These are phyloP conservation scores for Hyphodiscus hymeniophilus DNA, from an alignment of 495 filamentous ascomycete genomes.

Conservation along the genomic window DNA sequence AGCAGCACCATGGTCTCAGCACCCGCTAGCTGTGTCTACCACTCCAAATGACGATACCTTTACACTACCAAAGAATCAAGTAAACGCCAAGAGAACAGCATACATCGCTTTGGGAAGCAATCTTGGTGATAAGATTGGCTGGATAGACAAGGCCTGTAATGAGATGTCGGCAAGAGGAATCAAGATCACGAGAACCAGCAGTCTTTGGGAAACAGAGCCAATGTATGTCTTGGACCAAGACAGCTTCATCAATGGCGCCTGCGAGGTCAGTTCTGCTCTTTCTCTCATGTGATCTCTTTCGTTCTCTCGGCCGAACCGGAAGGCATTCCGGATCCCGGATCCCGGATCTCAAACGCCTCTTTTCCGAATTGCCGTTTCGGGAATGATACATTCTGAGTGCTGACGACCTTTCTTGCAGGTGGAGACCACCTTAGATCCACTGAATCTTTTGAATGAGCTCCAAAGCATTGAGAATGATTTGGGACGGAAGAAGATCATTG, in stretches of 20 bases:
- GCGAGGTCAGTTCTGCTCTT: slow-evolving; percentile 42
- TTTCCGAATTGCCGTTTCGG: too few species aligned
- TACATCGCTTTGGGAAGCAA: slow-evolving; percentile 93
- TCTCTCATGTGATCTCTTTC: too few species aligned
- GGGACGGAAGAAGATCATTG: slow-evolving; percentile 74
- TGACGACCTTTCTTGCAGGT: slow-evolving; percentile 42
- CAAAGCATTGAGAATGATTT: slow-evolving; percentile 74
- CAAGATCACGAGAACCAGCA: slow-evolving; percentile 70
- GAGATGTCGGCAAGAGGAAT: slow-evolving; percentile 67
- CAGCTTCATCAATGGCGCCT: slow-evolving; percentile 85
- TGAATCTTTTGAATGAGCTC: slow-evolving; percentile 66
- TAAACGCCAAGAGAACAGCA: slow-evolving; percentile 28
- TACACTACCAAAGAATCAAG: neutral
- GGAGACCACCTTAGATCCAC: slow-evolving; percentile 66
- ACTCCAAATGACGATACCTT: neutral
- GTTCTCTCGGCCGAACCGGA: too few species aligned
- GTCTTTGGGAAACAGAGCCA: slow-evolving; percentile 86
- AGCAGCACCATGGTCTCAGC: slow-evolving; percentile 8
- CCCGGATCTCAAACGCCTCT: too few species aligned
- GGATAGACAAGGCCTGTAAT: slow-evolving; percentile 74
- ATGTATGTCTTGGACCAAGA: slow-evolving; percentile 94
- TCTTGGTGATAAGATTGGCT: slow-evolving; percentile 72
- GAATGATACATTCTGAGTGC: neutral
- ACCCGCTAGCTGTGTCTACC: slow-evolving; percentile 1
- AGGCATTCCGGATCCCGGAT: too few species aligned